Conservation (phyloP, 1,284 basidiomycete species). For the Ganoderma meredithae region DNA sequence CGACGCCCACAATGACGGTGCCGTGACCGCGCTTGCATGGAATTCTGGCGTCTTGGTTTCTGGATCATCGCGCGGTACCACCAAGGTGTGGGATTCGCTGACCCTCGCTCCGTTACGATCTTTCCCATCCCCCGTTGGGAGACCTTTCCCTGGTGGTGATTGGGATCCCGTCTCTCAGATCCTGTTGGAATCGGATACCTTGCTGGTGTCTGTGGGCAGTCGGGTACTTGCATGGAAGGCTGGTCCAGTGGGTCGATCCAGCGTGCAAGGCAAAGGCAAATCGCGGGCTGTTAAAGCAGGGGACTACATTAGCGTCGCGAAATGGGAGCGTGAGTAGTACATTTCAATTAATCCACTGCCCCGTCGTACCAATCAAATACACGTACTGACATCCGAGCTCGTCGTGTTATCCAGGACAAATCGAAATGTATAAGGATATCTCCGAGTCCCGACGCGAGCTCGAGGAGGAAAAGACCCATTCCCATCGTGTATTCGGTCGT, state of each 20-base stretch:
- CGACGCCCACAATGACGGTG: conserved; percentile 65
- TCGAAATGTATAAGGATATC: conserved; percentile 73
- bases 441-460: conserved; percentile 63
- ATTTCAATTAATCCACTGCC: conserved; percentile 5
- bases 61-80: conserved; percentile 69
- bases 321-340: conserved; percentile 58
- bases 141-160: conserved; percentile 45
- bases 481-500: conserved; percentile 50
- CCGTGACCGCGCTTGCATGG: conserved; percentile 69
- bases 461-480: conserved; percentile 53
- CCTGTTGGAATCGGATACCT: conserved; percentile 64
- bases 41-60: conserved; percentile 64
- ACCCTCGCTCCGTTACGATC: conserved; percentile 62
- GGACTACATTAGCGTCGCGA: conserved; percentile 46
- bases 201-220: conserved; percentile 71
- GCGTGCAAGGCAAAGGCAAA: conserved; percentile 43
- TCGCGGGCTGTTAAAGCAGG: conserved; percentile 41
- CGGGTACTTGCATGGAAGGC: conserved; percentile 76
- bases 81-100: conserved; percentile 73
- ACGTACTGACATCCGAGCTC: conserved; percentile 3
- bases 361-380: neutral
- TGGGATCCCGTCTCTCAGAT: conserved; percentile 67
- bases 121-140: conserved; percentile 57
- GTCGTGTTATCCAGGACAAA: conserved; percentile 53
- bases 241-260: conserved; percentile 50